Evolutionary conservation across 2,329 filamentous ascomycete species (phyloP), one percentile per base, ranked within the genome.

Genomic region (Epichloe hybrida): DNA sequence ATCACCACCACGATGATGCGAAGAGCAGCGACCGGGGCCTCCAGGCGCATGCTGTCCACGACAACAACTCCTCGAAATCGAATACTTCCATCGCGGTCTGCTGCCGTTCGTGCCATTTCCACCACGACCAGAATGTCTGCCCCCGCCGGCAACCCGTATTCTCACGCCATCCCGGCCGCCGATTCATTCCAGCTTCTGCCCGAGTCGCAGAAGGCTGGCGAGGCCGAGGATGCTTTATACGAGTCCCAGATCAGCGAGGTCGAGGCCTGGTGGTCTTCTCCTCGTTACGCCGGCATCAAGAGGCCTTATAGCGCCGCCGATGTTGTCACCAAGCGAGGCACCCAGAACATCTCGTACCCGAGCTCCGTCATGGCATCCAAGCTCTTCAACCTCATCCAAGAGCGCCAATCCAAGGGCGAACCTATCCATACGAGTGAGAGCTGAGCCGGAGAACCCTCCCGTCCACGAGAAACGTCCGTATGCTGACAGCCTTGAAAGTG

Each of bases 301-400:
- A 79, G 93, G 44, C 89, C 91, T 11, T 98, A 97, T 66, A 85
- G 84, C 17, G 86, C 89, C 1, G 86, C 84, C 60, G 90, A 95
- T 70, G 85, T 98, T 5, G 91, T 95, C 54, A 89, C 85, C 67
- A 97, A 97, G 73, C 79, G 93, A 54, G 93, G 93, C 9, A 84
- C 88, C 6, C 77, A 96, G 57, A 81, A 88, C 62, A 87, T 95
- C 64, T 80, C 79, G 48, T 97, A 96, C 59, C 87, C 93, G 1
- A 95, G 89, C 70, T 96, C 89, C 13, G 71, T 95, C 55, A 96
- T 95, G 87, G 93, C 91, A 0, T 78, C 88, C 62, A 97, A 98
- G 71, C 77, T 98, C 5, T 98, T 95, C 71, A 84, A 94, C 65
- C 69, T 97, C 58, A 74, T 98, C 50, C 83, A 85, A 56, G 83